Evolutionary conservation across 1,284 basidiomycete genomes (phyloP), one percentile per base, ranked within the genome.

Genomic region (Coniophora puteana): DNA sequence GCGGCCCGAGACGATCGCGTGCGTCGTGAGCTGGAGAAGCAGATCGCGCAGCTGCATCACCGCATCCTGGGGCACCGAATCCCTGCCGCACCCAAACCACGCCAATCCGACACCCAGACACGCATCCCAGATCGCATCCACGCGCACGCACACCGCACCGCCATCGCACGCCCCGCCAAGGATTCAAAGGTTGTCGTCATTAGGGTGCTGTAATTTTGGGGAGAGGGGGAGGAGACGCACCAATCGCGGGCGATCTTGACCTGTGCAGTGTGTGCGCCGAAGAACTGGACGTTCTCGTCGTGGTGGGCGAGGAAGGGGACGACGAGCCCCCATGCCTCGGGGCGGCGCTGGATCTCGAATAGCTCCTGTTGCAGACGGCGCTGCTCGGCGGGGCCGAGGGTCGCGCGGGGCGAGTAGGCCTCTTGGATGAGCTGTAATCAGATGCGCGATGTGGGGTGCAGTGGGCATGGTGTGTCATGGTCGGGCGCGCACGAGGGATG

Each of bases 191-290:
- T n/a, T n/a, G n/a, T n/a, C n/a, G n/a, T n/a, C n/a, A n/a, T n/a
- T n/a, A n/a, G n/a, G n/a, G n/a, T 27, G n/a, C 26, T 10, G 11
- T 38, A 32, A 25, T 17, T 41, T 58, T 21, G 49, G 22, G 26
- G 26, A 35, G 25, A 40, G 14, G 27, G 5, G 40, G n/a, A 21
- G 6, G 8, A 16, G 3, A 6, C 81, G 51, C 54, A 92, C 90
- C 90, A 92, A 57, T 93, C 91, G 48, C 91, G 71, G 14, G 86
- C 80, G 51, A 93, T 90, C 74, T 94, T 94, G 46, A 93, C 88
- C 57, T 93, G 89, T 1, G 86, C 79, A 0, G 89, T 94, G 57
- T 93, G 90, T 4, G 91, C 91, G 4, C 90, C 89, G 57, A 92
- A 93, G 72, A 93, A 94, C 56, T 92, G 84, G 7, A 93, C 89